Conservation (phyloP, 139 green algal species). For the Ostreobium quekettii region DNA sequence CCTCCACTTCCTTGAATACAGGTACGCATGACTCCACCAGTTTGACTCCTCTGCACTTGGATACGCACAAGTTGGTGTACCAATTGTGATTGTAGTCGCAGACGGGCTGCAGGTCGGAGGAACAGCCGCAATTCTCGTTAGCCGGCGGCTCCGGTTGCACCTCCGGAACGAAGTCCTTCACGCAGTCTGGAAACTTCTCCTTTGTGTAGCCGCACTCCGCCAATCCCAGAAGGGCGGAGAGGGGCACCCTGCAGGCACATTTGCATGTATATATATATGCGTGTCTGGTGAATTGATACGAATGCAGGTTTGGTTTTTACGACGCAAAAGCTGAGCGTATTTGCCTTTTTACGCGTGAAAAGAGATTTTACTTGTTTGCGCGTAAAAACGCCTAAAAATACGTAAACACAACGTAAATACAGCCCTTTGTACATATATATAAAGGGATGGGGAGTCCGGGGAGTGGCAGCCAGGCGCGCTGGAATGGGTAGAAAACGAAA, state of each 20-base stretch:
- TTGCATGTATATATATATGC: no score
- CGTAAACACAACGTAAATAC: no score
- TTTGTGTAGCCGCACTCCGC: neutral
- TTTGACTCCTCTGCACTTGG: slow-evolving; percentile 11
- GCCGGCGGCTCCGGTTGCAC: neutral
- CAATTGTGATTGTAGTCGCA: slow-evolving; percentile 8
- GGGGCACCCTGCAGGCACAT: slow-evolving; percentile 6
- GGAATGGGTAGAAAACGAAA: no score
- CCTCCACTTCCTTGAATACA: slow-evolving; percentile 11
- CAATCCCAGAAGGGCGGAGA: slow-evolving; percentile 2
- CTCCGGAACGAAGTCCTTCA: neutral
- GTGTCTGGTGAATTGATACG: no score
- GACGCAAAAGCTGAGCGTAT: no score
- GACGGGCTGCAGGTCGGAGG: slow-evolving; percentile 1
- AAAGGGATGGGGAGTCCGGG: no score
- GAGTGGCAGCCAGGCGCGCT: no score
- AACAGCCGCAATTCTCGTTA: slow-evolving; percentile 2
- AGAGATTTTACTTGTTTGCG: no score
- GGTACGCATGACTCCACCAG: slow-evolving; percentile 10
- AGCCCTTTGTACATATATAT: no score
- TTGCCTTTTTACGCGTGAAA: no score
- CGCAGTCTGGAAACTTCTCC: neutral
- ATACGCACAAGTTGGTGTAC: slow-evolving; percentile 12
- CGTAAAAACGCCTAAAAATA: no score
- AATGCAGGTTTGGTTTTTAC: neutral